These are phyloP conservation scores for Alternaria dauci DNA, from an alignment of 2,329 filamentous ascomycete genomes.

Conservation along the genomic window DNA sequence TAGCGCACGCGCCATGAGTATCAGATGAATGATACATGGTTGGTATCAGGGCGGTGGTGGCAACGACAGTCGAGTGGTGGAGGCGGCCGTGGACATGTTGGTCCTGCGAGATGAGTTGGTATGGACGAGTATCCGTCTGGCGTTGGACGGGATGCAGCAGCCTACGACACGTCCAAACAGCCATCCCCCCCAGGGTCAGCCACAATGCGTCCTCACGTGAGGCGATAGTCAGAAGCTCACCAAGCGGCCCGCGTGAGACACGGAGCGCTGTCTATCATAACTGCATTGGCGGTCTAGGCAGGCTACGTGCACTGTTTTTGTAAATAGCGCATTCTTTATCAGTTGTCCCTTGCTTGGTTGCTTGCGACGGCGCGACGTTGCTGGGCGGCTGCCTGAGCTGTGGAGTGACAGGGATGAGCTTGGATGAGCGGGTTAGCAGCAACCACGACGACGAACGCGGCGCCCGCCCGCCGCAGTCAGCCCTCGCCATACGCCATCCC, in stretches of 20 bases:
- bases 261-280: slow-evolving; percentile 12
- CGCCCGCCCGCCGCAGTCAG: slow-evolving; percentile 10
- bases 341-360: slow-evolving; percentile 1
- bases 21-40: slow-evolving; percentile 12
- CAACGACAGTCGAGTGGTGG: neutral
- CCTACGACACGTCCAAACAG: neutral
- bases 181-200: slow-evolving; percentile 18
- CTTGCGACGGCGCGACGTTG: slow-evolving; percentile 4
- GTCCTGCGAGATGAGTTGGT: neutral
- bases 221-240: slow-evolving; percentile 24
- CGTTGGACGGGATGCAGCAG: neutral
- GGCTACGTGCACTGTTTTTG: slow-evolving; percentile 4
- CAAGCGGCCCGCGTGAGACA: slow-evolving; percentile 29
- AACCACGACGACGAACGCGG: slow-evolving; percentile 8
- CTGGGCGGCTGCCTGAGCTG: slow-evolving; percentile 21
- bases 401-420: slow-evolving; percentile 17
- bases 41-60: slow-evolving; percentile 9
- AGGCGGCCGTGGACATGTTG: neutral
- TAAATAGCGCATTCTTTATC: slow-evolving; percentile 20
- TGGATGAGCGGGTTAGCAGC: slow-evolving; percentile 21
- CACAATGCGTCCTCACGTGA: slow-evolving; percentile 24
- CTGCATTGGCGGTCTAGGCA: slow-evolving; percentile 13
- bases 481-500: slow-evolving; percentile 6
- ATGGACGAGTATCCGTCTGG: neutral
- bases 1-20: slow-evolving; percentile 13